Percentiles rank a stretch among this genome's conserved stretches.
phyloP scores from a whole-genome alignment of 2,329 filamentous ascomycete species.

The Hymenoscyphus albidus region DNA sequence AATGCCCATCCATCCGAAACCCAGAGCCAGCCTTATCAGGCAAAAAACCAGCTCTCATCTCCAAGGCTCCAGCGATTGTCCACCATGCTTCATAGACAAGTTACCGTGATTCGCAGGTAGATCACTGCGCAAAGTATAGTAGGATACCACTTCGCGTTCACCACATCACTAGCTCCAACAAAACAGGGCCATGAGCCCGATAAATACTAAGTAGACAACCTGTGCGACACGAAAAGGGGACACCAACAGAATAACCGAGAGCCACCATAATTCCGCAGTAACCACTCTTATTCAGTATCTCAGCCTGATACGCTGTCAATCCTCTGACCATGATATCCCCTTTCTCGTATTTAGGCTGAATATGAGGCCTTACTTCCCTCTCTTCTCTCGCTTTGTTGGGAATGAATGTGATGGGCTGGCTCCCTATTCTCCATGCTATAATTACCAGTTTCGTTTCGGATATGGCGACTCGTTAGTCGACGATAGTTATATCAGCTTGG shows the following conservation, averaged over 20 bases:
- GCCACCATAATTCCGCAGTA: slow-evolving; percentile 55
- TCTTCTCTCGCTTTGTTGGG: slow-evolving; percentile 39
- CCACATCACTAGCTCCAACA: neutral
- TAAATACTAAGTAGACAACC: neutral
- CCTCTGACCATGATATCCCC: slow-evolving; percentile 57
- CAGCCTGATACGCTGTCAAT: slow-evolving; percentile 59
- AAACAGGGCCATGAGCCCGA: neutral
- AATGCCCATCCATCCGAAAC: slow-evolving; percentile 28
- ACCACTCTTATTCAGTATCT: slow-evolving; percentile 54
- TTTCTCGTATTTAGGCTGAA: slow-evolving; percentile 50
- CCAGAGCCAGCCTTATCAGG: slow-evolving; percentile 28
- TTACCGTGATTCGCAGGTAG: slow-evolving; percentile 29
- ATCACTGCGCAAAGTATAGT: slow-evolving; percentile 30
- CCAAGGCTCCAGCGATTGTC: slow-evolving; percentile 21
- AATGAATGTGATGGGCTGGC: slow-evolving; percentile 44
- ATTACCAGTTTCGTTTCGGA: slow-evolving; percentile 24
- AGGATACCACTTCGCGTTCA: slow-evolving; percentile 32
- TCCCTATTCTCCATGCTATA: slow-evolving; percentile 46
- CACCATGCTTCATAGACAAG: slow-evolving; percentile 30
- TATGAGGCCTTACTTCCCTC: slow-evolving; percentile 40
- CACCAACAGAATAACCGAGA: slow-evolving; percentile 36
- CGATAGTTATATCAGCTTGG: slow-evolving; percentile 34
- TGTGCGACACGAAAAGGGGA: slow-evolving; percentile 1
- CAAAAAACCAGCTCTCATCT: slow-evolving; percentile 29
- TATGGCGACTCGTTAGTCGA: slow-evolving; percentile 34